Evolutionary conservation across 2,329 filamentous ascomycete genomes (phyloP).

Genomic region (Fusarium sp.): DNA sequence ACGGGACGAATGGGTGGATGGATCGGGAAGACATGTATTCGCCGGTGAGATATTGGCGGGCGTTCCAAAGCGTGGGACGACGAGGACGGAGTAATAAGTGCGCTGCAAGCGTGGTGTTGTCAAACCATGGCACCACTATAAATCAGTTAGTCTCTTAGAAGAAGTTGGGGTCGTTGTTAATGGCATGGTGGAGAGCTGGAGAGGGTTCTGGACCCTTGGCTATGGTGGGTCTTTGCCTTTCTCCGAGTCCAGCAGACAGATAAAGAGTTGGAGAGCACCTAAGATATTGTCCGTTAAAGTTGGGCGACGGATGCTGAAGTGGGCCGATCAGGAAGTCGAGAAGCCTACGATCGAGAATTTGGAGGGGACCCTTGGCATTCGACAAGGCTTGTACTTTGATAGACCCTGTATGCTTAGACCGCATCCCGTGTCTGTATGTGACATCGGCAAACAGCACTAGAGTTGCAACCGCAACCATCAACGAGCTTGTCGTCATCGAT

Average conservation of each 20-base stretch:
- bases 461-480: conserved; percentile 1
- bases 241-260: conserved; percentile 9
- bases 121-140: conserved; percentile 42
- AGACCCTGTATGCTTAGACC: conserved; percentile 3
- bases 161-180: conserved; percentile 8
- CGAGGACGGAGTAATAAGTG: conserved; percentile 13
- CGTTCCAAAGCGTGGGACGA: conserved; percentile 34
- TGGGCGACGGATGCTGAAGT: conserved; percentile 2
- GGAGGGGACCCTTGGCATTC: conserved; percentile 18
- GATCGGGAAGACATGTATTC: conserved; percentile 28
- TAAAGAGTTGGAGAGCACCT: conserved; percentile 10
- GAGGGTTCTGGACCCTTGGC: conserved; percentile 41
- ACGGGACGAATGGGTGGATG: conserved; percentile 28
- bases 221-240: conserved; percentile 31
- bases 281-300: neutral
- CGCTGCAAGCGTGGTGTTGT: conserved; percentile 45
- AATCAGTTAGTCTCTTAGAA: conserved; percentile 7
- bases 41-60: conserved; percentile 23
- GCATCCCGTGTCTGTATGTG: neutral
- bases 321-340: conserved; percentile 27
- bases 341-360: conserved; percentile 25
- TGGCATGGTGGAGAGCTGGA: conserved; percentile 10
- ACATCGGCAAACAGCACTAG: conserved; percentile 4
- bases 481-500: conserved; percentile 33
- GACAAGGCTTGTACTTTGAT: conserved; percentile 11